Conservation (phyloP, 768 basidiomycete species). For the Lentinula raphanica region DNA sequence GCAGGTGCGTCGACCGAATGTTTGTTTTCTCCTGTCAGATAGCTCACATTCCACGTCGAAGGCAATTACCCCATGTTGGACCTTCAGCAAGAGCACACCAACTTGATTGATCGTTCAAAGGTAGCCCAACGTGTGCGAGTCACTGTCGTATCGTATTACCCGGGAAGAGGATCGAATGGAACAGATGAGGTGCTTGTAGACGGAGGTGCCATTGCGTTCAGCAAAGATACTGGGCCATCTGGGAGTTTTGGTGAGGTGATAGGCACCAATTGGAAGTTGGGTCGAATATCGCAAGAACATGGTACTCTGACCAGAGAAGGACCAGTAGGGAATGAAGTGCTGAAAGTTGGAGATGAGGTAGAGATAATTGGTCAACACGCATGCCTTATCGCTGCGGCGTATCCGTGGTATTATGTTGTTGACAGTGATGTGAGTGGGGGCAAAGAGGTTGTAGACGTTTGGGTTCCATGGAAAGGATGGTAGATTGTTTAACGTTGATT, state of each 20-base stretch:
- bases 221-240: slow-evolving; percentile 77
- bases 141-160: slow-evolving; percentile 77
- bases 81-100: slow-evolving; percentile 77
- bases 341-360: slow-evolving; percentile 57
- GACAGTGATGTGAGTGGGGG: slow-evolving; percentile 53
- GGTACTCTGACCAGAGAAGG: slow-evolving; percentile 53
- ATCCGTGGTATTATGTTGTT: slow-evolving; percentile 82
- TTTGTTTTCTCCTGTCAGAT: background rate
- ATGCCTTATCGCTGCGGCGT: slow-evolving; percentile 73
- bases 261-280: slow-evolving; percentile 57
- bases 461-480: slow-evolving; percentile 93
- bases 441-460: slow-evolving; percentile 65
- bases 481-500: slow-evolving; percentile 23
- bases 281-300: slow-evolving; percentile 74
- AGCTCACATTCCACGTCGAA: slow-evolving; percentile 17
- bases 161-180: slow-evolving; percentile 55
- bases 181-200: slow-evolving; percentile 75
- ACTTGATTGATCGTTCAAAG: slow-evolving; percentile 46
- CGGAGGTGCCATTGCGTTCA: slow-evolving; percentile 81
- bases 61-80: slow-evolving; percentile 83
- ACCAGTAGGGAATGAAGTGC: slow-evolving; percentile 18
- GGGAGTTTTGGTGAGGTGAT: slow-evolving; percentile 70
- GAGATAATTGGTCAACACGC: slow-evolving; percentile 84
- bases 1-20: slow-evolving; percentile 42
- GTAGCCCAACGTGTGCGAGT: slow-evolving; percentile 68